Evolutionary conservation across 768 basidiomycete species (phyloP), one percentile per base, ranked within the genome.

Genomic region (Leccinum subgranulosum): DNA sequence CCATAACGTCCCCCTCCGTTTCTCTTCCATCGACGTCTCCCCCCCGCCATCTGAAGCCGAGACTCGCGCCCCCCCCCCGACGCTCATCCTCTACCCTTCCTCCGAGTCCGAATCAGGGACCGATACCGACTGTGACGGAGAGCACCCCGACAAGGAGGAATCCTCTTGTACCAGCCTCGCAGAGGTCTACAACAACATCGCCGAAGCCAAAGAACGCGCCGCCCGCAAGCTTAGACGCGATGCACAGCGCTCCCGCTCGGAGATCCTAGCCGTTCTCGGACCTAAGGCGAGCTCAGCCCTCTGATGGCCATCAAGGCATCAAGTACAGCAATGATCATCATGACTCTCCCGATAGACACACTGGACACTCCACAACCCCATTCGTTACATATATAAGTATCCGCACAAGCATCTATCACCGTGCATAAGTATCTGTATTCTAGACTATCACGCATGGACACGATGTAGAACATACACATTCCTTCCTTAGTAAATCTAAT

Each of bases 151-250:
- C 3, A 21, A 46, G 23, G 45, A 46, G 21, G 19, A 46, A 8
- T 3, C 14, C 8, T 23, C 15, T 4, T 48, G 45, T 59, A 23
- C n/a, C 19, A 46, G 39, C 50, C 27, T 59, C 45, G 58, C 50
- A 25, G 34, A 41, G 7, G 21, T 6, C 23, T 21, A 45, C 49
- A 19, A 60, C 27, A 25, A 55, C 29, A 3, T 33, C 3, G 27
- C 39, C 25, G 55, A 57, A 19, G 52, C 48, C 0, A 36, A 62
- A 1, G 64, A 66, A 39, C 48, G 21, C 17, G 52, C 41, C 10
- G 11, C 11, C 4, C 57, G 53, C 54, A 66, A 49, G 29, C 53
- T 46, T 0, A 55, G 21, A 55, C 64, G 64, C 51, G 46, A 57
- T 46, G 50, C 50, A 3, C 12, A 27, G 17, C 53, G 63, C 25